phyloP scores from a whole-genome alignment of 1,284 basidiomycete species.

The Boletus smithii region DNA sequence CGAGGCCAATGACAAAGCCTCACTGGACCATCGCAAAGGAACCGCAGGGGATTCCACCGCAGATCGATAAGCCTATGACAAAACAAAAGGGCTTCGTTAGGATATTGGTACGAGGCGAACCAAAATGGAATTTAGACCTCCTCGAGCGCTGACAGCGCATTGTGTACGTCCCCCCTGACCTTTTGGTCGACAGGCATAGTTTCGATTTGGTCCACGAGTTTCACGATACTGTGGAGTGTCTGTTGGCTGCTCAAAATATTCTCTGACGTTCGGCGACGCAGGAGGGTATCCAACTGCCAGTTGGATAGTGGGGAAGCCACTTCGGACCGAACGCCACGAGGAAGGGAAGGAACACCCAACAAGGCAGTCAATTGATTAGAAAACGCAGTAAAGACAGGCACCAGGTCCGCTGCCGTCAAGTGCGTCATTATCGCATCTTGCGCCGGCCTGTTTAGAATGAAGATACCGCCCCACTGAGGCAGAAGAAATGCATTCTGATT shows the following conservation, averaged over 20 bases:
- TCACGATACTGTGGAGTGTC: conserved; percentile 77
- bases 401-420: conserved; percentile 47
- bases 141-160: conserved; percentile 68
- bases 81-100: conserved; percentile 11
- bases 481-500: conserved; percentile 76
- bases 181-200: conserved; percentile 85
- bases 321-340: conserved; percentile 38
- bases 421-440: conserved; percentile 29
- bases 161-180: conserved; percentile 70
- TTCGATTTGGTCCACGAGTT: conserved; percentile 78
- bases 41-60: conserved; percentile 40
- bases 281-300: conserved; percentile 80
- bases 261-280: conserved; percentile 69
- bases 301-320: conserved; percentile 43
- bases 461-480: conserved; percentile 94
- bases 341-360: conserved; percentile 73
- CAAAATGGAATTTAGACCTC: conserved; percentile 45
- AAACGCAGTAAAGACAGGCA: conserved; percentile 68
- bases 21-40: conserved; percentile 59
- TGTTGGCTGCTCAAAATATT: conserved; percentile 68
- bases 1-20: conserved; percentile 73
- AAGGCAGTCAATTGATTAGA: conserved; percentile 71
- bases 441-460: conserved; percentile 66
- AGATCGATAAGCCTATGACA: conserved; percentile 25
- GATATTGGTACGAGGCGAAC: background rate